These are phyloP conservation scores for Penicillium sp. DNA, from an alignment of 2,329 filamentous ascomycete species.

Conservation along the genomic window DNA sequence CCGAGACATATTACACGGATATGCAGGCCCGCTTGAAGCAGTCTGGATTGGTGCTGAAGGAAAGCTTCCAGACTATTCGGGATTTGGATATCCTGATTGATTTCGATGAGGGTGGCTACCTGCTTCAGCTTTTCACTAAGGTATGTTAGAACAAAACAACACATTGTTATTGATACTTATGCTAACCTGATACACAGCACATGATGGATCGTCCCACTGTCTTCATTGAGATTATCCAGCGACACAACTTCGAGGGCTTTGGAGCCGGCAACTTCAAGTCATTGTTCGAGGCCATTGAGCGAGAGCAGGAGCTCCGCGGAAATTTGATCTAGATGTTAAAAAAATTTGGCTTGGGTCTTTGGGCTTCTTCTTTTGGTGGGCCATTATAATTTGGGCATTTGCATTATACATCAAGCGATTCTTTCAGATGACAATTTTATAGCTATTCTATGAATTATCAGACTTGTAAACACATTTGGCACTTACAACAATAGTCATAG, in stretches of 20 bases:
- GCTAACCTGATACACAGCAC: constrained; percentile 51
- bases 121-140: constrained; percentile 74
- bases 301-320: constrained; percentile 82
- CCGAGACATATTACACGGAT: constrained; percentile 77
- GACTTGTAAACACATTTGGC: neutral
- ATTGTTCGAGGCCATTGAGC: constrained; percentile 90
- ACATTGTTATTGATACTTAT: neutral
- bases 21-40: constrained; percentile 72
- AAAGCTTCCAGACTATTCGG: constrained; percentile 77
- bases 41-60: constrained; percentile 60
- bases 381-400: neutral
- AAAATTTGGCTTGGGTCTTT: neutral
- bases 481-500: neutral
- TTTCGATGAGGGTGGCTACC: constrained; percentile 88
- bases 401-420: constrained; percentile 4
- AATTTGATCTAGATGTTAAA: constrained; percentile 57
- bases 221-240: constrained; percentile 94
- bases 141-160: constrained; percentile 24
- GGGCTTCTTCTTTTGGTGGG: neutral
- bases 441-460: neutral
- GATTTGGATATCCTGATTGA: constrained; percentile 85
- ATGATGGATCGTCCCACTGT: constrained; percentile 93
- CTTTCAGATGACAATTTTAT: neutral
- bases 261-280: constrained; percentile 96
- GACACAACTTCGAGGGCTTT: constrained; percentile 86